Evolutionary conservation across 73 alveolate species (phyloP), one percentile per base, ranked within the genome.

Genomic region (Tetrahymena thermophila): DNA sequence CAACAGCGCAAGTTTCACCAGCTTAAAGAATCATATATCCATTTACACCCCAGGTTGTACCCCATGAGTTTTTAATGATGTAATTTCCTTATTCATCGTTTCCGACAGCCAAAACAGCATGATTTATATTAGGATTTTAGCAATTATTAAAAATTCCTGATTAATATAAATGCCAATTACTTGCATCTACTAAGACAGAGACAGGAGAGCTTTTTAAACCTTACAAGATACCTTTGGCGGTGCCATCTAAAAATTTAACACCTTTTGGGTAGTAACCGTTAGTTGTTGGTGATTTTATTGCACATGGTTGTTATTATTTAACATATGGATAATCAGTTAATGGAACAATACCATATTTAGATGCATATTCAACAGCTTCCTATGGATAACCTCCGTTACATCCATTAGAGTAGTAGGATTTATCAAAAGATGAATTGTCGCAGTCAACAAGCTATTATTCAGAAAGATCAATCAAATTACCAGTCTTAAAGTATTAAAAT

Each of bases 21-120:
- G 94, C 89, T 34, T 84, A 94, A 10, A 96, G 71, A 14, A 94
- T 34, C 31, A 96, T 89, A 43, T 89, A 96, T 37, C 98, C 98
- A 35, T 93, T 17, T 35, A 96, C 97, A 44, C 97, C 98, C 98
- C 98, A 96, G 23, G 37, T 37, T 17, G 56, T 28, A 50, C 98
- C 97, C 98, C 98, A 96, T 7, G 97, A 95, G 94, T 96, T 96
- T 85, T 93, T 96, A 21, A 96, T 43, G 14, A 44, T 96, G 93
- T 94, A 96, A 38, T 35, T 42, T 25, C 89, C 97, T 43, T 43
- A 11, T 7, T n/a, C 37, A 85, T 96, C 93, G 19, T 58, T 34
- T 38, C 97, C 97, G 0, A 96, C 97, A 37, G 85, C 94, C 25
- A 96, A 37, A 19, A 96, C 97, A 28, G 94, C 97, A 50, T 96